Percentiles rank a stretch among this genome's conserved stretches.
Conservation (phyloP, 2,329 filamentous ascomycete genomes). For the Dactylellina haptotyla region DNA sequence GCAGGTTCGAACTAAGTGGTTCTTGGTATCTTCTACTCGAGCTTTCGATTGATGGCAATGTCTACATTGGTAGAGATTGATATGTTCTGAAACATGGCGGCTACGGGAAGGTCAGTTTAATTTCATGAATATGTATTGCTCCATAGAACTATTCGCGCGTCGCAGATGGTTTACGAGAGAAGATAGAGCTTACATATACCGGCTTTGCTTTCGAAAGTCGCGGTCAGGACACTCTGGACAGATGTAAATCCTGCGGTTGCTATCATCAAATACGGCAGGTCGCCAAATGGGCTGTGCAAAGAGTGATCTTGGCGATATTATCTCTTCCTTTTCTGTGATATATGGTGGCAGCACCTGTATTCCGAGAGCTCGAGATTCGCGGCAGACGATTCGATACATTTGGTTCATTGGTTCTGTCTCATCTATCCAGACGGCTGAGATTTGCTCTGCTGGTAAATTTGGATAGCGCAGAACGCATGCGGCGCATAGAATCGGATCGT, state of each 20-base stretch:
- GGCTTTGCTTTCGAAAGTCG: constrained; percentile 44
- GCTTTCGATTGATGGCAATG: constrained; percentile 42
- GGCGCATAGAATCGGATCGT: constrained; percentile 43
- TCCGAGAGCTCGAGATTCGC: constrained; percentile 38
- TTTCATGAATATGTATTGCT: not conserved
- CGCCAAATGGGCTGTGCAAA: constrained; percentile 33
- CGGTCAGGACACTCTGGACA: constrained; percentile 41
- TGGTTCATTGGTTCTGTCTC: constrained; percentile 9
- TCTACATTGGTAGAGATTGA: constrained; percentile 45
- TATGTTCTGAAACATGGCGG: constrained; percentile 47
- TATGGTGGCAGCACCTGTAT: constrained; percentile 15
- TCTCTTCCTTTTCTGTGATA: constrained; percentile 46
- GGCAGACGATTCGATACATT: constrained; percentile 49
- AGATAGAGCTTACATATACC: constrained; percentile 41
- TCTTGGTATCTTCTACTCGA: constrained; percentile 46
- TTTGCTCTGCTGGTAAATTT: constrained; percentile 39
- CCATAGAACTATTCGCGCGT: too few species aligned
- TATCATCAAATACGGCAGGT: constrained; percentile 19
- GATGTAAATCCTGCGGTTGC: constrained; percentile 37
- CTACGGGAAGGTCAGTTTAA: not conserved
- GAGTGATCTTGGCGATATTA: constrained; percentile 38
- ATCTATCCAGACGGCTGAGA: constrained; percentile 23
- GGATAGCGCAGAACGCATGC: constrained; percentile 38
- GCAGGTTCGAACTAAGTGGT: constrained; percentile 44
- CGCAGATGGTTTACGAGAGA: too few species aligned